Conservation (phyloP, 2,329 filamentous ascomycete genomes). For the Pseudopyricularia javanii region DNA sequence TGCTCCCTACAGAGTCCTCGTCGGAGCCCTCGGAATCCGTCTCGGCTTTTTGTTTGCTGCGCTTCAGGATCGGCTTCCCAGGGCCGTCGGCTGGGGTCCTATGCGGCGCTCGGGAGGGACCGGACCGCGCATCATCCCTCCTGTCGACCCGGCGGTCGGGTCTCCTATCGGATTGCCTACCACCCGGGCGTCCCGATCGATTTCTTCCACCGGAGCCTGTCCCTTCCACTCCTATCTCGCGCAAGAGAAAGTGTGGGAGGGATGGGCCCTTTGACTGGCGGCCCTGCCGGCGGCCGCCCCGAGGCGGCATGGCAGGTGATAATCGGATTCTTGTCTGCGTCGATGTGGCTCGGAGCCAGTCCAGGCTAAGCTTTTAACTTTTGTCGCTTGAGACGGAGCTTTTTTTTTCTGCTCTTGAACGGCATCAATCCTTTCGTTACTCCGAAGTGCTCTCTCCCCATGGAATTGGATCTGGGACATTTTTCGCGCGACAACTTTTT, state of each 20-base stretch:
- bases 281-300: conserved; percentile 3
- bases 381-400: no score
- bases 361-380: no score
- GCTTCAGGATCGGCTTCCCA: neutral
- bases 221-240: conserved; percentile 23
- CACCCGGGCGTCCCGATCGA: neutral
- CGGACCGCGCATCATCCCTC: neutral
- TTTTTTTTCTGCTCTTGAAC: no score
- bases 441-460: neutral
- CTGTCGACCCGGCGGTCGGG: neutral
- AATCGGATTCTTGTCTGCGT: neutral
- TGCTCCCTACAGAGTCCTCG: neutral
- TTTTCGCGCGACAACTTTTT: neutral
- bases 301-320: neutral
- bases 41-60: neutral
- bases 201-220: neutral
- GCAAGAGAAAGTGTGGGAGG: conserved; percentile 29
- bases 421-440: no score
- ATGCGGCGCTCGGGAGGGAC: neutral
- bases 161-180: neutral
- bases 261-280: conserved; percentile 21
- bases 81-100: neutral
- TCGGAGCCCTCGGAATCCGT: neutral
- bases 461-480: neutral
- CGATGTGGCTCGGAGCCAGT: no score